Evolutionary conservation across 495 filamentous ascomycete genomes (phyloP).

Genomic region (Amphirosellinia nigrospora): DNA sequence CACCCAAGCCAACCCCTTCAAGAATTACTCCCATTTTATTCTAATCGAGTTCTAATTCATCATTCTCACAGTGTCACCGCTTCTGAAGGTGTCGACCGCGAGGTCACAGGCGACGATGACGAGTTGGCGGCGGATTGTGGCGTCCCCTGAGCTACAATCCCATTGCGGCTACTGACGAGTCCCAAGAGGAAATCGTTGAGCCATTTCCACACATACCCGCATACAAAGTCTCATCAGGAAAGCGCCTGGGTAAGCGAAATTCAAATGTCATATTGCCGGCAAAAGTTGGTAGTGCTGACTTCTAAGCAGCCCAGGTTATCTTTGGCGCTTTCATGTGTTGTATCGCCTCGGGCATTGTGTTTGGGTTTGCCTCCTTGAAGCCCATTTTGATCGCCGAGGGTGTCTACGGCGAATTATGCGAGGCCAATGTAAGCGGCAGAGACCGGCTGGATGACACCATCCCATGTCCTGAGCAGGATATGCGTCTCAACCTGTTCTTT

Average conservation of each 20-base stretch:
- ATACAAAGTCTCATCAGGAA: slow-evolving; percentile 60
- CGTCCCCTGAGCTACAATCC: slow-evolving; percentile 37
- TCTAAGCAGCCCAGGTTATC: slow-evolving; percentile 60
- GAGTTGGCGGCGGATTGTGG: slow-evolving; percentile 31
- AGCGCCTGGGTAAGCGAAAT: slow-evolving; percentile 53
- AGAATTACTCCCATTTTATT: neutral
- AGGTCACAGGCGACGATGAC: slow-evolving; percentile 31
- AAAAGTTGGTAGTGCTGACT: neutral
- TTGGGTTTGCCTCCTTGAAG: slow-evolving; percentile 77
- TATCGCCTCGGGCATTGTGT: slow-evolving; percentile 70
- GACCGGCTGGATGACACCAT: slow-evolving; percentile 28
- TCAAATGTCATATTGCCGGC: neutral
- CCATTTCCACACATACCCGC: slow-evolving; percentile 43
- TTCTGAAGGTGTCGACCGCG: slow-evolving; percentile 40
- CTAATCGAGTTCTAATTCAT: neutral
- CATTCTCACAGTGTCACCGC: slow-evolving; percentile 32
- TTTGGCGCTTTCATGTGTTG: slow-evolving; percentile 67
- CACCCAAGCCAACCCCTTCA: neutral
- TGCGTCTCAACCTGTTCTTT: slow-evolving; percentile 74
- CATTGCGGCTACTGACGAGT: slow-evolving; percentile 27
- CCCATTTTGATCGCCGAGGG: slow-evolving; percentile 70
- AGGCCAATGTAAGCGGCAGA: slow-evolving; percentile 48
- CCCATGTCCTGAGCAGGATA: slow-evolving; percentile 70
- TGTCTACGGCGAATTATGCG: slow-evolving; percentile 67
- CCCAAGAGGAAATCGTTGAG: slow-evolving; percentile 6